Conservation (phyloP, 208 protist species). For the Crithidia fasciculata region DNA sequence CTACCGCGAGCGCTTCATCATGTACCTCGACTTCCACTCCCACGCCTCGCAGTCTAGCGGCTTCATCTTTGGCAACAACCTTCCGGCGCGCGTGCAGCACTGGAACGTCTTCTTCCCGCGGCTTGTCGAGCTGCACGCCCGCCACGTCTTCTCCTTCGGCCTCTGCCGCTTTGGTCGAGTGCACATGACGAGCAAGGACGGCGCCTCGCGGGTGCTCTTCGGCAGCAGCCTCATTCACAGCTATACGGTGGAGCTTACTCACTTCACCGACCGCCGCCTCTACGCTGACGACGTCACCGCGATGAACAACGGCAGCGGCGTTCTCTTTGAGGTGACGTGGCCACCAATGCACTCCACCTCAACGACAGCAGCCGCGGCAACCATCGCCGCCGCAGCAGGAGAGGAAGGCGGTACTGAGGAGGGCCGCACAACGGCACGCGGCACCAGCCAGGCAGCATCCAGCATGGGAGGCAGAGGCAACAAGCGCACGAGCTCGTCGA, state of each 20-base stretch:
- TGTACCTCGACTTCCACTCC: constrained; percentile 94
- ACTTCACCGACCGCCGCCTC: constrained; percentile 76
- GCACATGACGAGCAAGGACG: constrained; percentile 85
- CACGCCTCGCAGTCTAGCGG: constrained; percentile 90
- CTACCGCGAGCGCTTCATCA: constrained; percentile 77
- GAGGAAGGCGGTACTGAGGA: neutral
- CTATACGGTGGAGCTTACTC: constrained; percentile 86
- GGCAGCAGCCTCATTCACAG: constrained; percentile 76
- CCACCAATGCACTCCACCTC: constrained; percentile 15
- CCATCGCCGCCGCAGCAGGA: neutral
- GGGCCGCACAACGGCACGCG: neutral
- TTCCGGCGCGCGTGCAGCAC: constrained; percentile 78
- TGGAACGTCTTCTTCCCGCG: constrained; percentile 86
- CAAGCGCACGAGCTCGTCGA: constrained; percentile 3
- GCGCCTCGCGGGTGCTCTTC: constrained; percentile 85
- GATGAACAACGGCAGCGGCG: constrained; percentile 47
- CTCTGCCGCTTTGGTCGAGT: constrained; percentile 75
- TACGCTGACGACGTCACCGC: constrained; percentile 57
- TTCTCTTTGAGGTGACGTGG: constrained; percentile 30
- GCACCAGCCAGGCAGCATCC: neutral
- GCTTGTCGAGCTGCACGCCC: constrained; percentile 77
- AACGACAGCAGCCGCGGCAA: neutral
- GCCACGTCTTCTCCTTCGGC: constrained; percentile 71
- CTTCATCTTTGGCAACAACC: constrained; percentile 93
- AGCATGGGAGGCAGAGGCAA: neutral